Evolutionary conservation across 2,329 filamentous ascomycete species (phyloP).

Genomic region (Pseudogymnoascus sp.): DNA sequence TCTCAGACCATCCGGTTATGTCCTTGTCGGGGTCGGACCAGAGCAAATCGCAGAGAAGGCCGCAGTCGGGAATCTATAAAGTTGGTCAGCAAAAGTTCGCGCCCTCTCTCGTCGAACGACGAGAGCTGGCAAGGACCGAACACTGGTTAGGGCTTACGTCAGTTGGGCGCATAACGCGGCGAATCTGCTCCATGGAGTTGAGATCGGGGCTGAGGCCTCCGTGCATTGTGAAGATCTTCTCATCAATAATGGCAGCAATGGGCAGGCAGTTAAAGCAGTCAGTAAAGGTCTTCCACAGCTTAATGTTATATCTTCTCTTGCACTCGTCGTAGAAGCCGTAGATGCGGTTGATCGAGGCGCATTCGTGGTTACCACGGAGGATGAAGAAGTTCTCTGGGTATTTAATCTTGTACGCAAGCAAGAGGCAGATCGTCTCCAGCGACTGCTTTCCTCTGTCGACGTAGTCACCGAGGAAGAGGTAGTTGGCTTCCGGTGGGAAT

Average conservation of each 20-base stretch:
- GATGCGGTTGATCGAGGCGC: conserved; percentile 96
- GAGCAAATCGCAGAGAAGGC: conserved; percentile 90
- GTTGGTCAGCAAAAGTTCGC: conserved; percentile 27
- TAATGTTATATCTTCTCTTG: conserved; percentile 98
- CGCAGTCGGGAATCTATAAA: conserved; percentile 86
- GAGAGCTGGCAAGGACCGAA: conserved; percentile 21
- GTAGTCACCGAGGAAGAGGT: conserved; percentile 98
- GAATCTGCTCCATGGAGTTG: conserved; percentile 99
- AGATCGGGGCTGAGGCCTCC: conserved; percentile 93
- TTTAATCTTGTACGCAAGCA: conserved; percentile 99
- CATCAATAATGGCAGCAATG: conserved; percentile 96
- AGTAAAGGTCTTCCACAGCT: conserved; percentile 99
- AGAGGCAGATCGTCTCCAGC: conserved; percentile 92
- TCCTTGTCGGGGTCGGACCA: conserved; percentile 99
- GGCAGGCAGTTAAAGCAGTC: conserved; percentile 99
- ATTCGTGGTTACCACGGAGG: conserved; percentile 96
- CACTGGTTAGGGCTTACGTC: conserved; percentile 60
- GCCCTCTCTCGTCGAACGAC: conserved; percentile 22
- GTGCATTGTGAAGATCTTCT: conserved; percentile 99
- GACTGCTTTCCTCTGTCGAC: conserved; percentile 99
- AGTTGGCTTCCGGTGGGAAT: conserved; percentile 97
- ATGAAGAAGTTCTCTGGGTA: conserved; percentile 99
- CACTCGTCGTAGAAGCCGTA: conserved; percentile 99
- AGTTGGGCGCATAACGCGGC: conserved; percentile 95
- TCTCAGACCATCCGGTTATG: conserved; percentile 98